phyloP scores from a whole-genome alignment of 2,329 filamentous ascomycete species.

The Graphilbum fragrans region DNA sequence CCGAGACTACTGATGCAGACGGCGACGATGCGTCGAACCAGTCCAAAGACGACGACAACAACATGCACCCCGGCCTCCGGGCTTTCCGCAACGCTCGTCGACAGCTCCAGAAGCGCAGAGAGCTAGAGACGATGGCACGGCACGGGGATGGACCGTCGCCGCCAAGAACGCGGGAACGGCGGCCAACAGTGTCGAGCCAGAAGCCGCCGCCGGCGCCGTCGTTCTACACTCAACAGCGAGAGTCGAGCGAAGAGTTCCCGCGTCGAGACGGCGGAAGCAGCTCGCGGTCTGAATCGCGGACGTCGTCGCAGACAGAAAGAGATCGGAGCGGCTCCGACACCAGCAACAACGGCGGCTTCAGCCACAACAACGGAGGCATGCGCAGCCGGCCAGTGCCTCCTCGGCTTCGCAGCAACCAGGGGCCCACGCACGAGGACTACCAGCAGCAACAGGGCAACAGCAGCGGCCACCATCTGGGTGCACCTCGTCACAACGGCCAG shows the following conservation, averaged over 20 bases:
- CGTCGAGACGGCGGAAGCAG: constrained; percentile 13
- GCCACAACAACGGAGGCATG: constrained; percentile 16
- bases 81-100: constrained; percentile 46
- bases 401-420: not conserved
- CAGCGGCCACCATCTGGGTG: constrained; percentile 13
- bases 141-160: constrained; percentile 11
- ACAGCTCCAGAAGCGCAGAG: constrained; percentile 43
- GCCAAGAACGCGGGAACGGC: constrained; percentile 21
- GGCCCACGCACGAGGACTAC: not conserved
- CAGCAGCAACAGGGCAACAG: not conserved
- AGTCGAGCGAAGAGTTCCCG: constrained; percentile 29
- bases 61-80: constrained; percentile 36
- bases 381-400: constrained; percentile 2
- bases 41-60: constrained; percentile 24
- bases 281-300: constrained; percentile 15
- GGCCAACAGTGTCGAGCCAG: constrained; percentile 18
- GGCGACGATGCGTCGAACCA: constrained; percentile 9
- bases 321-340: constrained; percentile 44
- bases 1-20: constrained; percentile 2
- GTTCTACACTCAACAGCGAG: constrained; percentile 29
- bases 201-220: constrained; percentile 30
- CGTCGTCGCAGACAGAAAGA: constrained; percentile 26
- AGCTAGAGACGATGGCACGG: constrained; percentile 34
- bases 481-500: constrained; percentile 8
- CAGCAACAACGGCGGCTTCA: constrained; percentile 27